phyloP scores from a whole-genome alignment of 768 basidiomycete genomes.

The Obba rivulosa region DNA sequence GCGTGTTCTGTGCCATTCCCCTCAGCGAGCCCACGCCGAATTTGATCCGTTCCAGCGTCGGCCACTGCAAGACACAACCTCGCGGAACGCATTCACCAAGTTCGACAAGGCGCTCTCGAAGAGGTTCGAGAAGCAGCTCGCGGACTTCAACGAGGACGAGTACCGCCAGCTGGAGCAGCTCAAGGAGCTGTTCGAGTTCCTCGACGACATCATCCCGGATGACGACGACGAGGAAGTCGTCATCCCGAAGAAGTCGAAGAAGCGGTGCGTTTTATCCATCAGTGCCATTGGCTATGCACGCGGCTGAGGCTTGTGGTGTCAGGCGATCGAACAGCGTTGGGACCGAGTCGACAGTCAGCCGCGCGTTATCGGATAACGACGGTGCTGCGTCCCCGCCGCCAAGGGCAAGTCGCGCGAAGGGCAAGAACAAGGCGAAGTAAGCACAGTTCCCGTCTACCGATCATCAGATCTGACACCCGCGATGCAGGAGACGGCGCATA shows the following conservation, averaged over 20 bases:
- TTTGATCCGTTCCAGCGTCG: conserved; percentile 57
- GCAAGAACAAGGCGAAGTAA: conserved; percentile 27
- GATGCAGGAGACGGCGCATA: conserved; percentile 46
- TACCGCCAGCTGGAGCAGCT: conserved; percentile 59
- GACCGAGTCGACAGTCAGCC: conserved; percentile 38
- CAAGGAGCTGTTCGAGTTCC: conserved; percentile 58
- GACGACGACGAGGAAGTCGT: conserved; percentile 49
- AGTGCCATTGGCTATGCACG: background rate
- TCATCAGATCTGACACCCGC: background rate
- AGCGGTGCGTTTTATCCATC: conserved; percentile 39
- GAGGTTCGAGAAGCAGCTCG: conserved; percentile 66
- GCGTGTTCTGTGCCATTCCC: conserved; percentile 13
- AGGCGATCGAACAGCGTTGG: conserved; percentile 59
- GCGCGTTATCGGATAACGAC: conserved; percentile 20
- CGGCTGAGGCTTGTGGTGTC: conserved; percentile 4
- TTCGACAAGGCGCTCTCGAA: conserved; percentile 66
- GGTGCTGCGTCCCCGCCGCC: too few species aligned
- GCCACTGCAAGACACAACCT: conserved; percentile 49
- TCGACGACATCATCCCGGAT: conserved; percentile 66
- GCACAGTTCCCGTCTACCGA: conserved; percentile 32
- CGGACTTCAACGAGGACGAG: conserved; percentile 68
- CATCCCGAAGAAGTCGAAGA: conserved; percentile 34
- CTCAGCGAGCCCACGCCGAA: too few species aligned
- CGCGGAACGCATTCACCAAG: conserved; percentile 65
- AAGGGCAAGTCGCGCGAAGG: conserved; percentile 11